Base-by-base conservation (phyloP, 2,329 filamentous ascomycete species). In the Orbilia blumenaviensis region DNA sequence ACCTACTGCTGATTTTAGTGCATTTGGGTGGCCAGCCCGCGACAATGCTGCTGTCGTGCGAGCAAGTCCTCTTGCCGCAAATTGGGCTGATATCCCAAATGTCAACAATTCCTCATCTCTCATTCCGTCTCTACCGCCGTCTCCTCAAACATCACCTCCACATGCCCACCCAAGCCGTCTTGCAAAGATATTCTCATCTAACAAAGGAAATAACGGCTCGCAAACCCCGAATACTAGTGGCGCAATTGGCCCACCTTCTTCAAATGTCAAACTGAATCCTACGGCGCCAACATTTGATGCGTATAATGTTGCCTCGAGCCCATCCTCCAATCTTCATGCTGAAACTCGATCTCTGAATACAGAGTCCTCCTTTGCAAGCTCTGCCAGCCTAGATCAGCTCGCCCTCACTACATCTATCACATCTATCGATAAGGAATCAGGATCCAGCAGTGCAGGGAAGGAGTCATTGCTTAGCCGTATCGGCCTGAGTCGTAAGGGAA, bases 281-380 rank as follows among this genome's bases (percentile, higher is more conserved):
- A 88, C 92, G 5, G 95, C 94, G 0, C 94, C 94, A 7, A 92
- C 91, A 0, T 98, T 98, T 82, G 56, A 73, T 50, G 42, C 74
- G n/a, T 50, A 41, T 23, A 63, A 64, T 16, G 38, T 48, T 0
- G 34, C 50, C 9, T 66, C 72, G 1, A 76, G 72, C 38, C 72
- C 72, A 14, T 61, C 72, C 3, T 69, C 72, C 4, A 18, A 76
- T 36, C 58, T 67, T 18, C 72, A 76, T 18, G 64, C 72, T 2
- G 72, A 76, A 54, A 76, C 72, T 3, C 56, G 58, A 66, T 76
- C 72, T 8, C 64, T 76, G 2, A 76, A 76, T 34, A 76, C 72
- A 2, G 72, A 76, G 36, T 76, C 72, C 1, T 76, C 72, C 8
- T 76, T 76, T 32, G 72, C 72, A 18, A 69, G 64, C 48, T 76